These are phyloP conservation scores for Pisolithus sp. DNA, from an alignment of 768 basidiomycete species.

Conservation along the genomic window DNA sequence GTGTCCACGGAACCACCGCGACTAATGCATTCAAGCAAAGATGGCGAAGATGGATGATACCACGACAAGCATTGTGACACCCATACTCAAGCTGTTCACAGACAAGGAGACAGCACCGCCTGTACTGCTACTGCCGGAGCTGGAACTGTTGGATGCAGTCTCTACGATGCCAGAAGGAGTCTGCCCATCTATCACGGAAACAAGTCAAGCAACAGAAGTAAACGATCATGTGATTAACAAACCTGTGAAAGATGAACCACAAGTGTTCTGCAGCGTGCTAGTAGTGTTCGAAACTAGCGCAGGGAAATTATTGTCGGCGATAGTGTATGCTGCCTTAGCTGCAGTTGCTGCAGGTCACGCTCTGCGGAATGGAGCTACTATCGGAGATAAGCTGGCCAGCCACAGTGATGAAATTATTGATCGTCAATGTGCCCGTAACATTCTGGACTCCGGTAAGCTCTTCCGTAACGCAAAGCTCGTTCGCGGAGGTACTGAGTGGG, in stretches of 20 bases:
- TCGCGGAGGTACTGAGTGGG: slow-evolving; percentile 26
- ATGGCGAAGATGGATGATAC: slow-evolving; percentile 30
- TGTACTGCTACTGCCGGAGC: slow-evolving; percentile 10
- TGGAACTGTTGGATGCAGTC: slow-evolving; percentile 16
- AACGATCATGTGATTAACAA: slow-evolving; percentile 10
- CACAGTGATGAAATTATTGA: slow-evolving; percentile 14
- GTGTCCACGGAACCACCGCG: too few relatives aligned
- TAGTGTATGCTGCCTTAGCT: slow-evolving; percentile 45
- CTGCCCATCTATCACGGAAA: slow-evolving; percentile 22
- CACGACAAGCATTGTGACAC: slow-evolving; percentile 24
- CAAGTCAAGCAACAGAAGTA: not conserved
- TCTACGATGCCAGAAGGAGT: slow-evolving; percentile 22
- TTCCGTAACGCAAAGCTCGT: slow-evolving; percentile 53
- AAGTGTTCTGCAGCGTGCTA: slow-evolving; percentile 28
- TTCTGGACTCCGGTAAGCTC: slow-evolving; percentile 47
- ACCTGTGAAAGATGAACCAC: slow-evolving; percentile 52
- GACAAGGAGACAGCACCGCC: slow-evolving; percentile 18
- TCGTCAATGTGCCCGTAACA: slow-evolving; percentile 15
- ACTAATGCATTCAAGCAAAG: slow-evolving; percentile 22
- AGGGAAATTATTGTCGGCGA: slow-evolving; percentile 33
- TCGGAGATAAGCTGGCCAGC: slow-evolving; percentile 6
- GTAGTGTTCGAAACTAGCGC: slow-evolving; percentile 21
- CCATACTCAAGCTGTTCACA: slow-evolving; percentile 16
- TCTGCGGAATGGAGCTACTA: slow-evolving; percentile 21
- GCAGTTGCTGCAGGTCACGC: slow-evolving; percentile 49